Base-by-base conservation (phyloP, 2,329 filamentous ascomycete species). In the Aspergillus brasiliensis region DNA sequence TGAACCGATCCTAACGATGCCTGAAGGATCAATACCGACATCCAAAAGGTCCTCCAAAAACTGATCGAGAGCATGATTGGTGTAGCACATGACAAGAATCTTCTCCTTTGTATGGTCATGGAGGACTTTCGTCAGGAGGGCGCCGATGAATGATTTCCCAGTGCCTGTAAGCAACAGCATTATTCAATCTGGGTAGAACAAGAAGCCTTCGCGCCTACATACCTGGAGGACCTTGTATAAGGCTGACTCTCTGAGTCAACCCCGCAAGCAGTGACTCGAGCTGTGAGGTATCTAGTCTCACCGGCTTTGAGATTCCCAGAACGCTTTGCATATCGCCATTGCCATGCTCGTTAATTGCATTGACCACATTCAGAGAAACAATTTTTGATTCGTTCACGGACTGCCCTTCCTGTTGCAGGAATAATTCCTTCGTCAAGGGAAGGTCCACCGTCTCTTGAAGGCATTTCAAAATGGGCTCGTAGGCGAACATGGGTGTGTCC, bases 221-320 rank as follows among this genome's bases (percentile, higher is more conserved):
- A 86, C 86, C 89, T 65, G 90, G 90, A 1, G 90, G 90, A 0
- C 90, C 90, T 76, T 91, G 89, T 1, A 92, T 89, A 0, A 88
- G 71, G 51, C 84, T 86, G 0, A 91, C 72, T 0, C 75, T 73
- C 7, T 81, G 82, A 0, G 70, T 75, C 0, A 92, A 65, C 0
- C 85, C 84, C 15, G 80, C 72, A 2, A 85, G 61, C 0, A 92
- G 69, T 1, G 88, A 87, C 0, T 77, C 65, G 0, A 81, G 74
- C 65, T 92, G 89, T 0, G 87, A 82, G 8, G 71, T 52, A 59
- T 86, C 84, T 0, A 86, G 71, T 2, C 64, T 57, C 3, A 83
- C 71, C 1, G 60, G 58, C 19, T 71, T 70, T 5, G 64, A 21
- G 0, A 74, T 72, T 2, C 61, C 28, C 2, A 82, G 57, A 4